phyloP scores from a whole-genome alignment of 1,284 basidiomycete genomes.

The Veloboletus limbatus region DNA sequence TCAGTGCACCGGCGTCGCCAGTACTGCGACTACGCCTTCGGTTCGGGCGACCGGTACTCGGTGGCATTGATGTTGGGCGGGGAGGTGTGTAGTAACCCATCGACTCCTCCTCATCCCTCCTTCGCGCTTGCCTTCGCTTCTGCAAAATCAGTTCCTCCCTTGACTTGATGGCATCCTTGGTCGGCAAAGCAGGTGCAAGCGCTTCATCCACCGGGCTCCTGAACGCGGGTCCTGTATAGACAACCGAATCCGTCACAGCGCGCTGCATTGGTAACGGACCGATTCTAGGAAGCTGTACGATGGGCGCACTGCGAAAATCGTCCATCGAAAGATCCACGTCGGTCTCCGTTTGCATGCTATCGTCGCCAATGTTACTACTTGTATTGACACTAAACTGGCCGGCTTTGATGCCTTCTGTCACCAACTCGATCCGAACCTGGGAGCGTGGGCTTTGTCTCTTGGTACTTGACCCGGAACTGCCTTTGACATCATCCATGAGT shows the following conservation, averaged over 20 bases:
- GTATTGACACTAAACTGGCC: constrained; percentile 28
- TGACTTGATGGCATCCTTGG: constrained; percentile 61
- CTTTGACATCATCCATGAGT: constrained; percentile 73
- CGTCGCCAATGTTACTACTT: constrained; percentile 33
- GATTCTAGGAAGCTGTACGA: constrained; percentile 1
- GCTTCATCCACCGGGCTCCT: constrained; percentile 25
- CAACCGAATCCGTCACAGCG: constrained; percentile 45
- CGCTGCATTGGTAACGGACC: constrained; percentile 39
- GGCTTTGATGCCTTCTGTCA: constrained; percentile 35
- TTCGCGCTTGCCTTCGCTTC: constrained; percentile 63
- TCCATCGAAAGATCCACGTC: constrained; percentile 29
- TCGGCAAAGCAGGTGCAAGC: constrained; percentile 38
- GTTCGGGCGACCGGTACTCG: constrained; percentile 48
- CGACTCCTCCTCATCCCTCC: constrained; percentile 48
- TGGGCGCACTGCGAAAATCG: constrained; percentile 18
- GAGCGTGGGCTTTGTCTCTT: constrained; percentile 9
- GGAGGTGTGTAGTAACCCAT: constrained; percentile 36
- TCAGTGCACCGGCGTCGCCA: constrained; percentile 55
- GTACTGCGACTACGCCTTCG: constrained; percentile 71
- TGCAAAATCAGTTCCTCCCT: constrained; percentile 73
- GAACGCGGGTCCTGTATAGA: constrained; percentile 32
- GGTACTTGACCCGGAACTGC: constrained; percentile 31
- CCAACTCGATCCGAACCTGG: constrained; percentile 27
- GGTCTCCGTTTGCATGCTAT: constrained; percentile 42
- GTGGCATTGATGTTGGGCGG: constrained; percentile 22